phyloP scores from a whole-genome alignment of 176 grass and related monocot species.

The Avena eriantha region DNA sequence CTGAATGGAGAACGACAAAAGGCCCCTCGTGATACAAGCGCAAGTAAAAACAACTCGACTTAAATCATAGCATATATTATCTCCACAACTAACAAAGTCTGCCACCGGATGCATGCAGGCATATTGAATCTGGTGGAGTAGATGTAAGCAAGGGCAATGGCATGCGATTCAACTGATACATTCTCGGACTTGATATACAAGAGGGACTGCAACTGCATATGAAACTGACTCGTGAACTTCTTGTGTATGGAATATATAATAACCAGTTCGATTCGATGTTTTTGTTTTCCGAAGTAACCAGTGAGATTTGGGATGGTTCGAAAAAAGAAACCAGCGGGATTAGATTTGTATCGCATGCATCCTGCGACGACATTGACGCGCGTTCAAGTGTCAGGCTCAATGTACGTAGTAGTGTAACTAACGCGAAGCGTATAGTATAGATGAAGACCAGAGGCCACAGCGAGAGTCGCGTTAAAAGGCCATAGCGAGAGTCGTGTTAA shows the following conservation, averaged over 20 bases:
- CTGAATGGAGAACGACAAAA: not conserved
- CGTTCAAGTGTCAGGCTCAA: constrained; percentile 33
- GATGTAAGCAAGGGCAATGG: not conserved
- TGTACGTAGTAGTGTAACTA: not conserved
- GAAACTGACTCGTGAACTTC: constrained; percentile 41
- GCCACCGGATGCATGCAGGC: not conserved
- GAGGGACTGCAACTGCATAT: constrained; percentile 27
- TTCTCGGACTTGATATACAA: constrained; percentile 14
- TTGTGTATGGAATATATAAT: not conserved
- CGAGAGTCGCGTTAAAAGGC: too few relatives aligned
- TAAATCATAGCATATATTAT: constrained; percentile 44
- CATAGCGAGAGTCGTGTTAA: too few relatives aligned
- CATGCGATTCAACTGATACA: not conserved
- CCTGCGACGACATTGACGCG: not conserved
- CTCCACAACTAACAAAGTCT: constrained; percentile 10
- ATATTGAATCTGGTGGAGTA: not conserved
- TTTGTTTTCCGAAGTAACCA: not conserved
- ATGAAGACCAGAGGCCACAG: not conserved
- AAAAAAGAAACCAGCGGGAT: not conserved
- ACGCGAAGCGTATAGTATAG: not conserved
- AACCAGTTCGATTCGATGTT: not conserved
- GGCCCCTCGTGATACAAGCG: not conserved
- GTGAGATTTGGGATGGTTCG: not conserved
- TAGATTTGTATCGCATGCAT: not conserved
- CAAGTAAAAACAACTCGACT: not conserved